A percentile compares a stretch with the other conserved stretches of the same genome.
Evolutionary conservation across 768 basidiomycete genomes (phyloP).

Genomic region (Leucosporidium creatinivorum): DNA sequence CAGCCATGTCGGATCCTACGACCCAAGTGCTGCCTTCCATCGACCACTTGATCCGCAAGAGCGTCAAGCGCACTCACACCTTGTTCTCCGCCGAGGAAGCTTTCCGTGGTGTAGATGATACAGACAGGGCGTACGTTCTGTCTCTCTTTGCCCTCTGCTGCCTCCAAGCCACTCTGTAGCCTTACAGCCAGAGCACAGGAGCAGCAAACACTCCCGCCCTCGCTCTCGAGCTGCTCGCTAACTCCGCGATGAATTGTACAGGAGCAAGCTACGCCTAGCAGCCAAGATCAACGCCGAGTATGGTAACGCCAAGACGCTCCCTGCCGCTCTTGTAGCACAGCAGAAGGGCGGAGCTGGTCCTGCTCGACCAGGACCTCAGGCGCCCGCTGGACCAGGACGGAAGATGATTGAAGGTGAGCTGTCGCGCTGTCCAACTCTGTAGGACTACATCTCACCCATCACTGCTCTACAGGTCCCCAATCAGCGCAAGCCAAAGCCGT

Average conservation of each 20-base stretch:
- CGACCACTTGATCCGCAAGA: slow-evolving; percentile 28
- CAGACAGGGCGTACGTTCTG: neutral
- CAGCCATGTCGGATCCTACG: no score
- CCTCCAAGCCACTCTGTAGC: neutral
- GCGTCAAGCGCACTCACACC: slow-evolving; percentile 29
- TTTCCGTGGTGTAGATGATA: slow-evolving; percentile 16
- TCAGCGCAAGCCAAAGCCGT: neutral
- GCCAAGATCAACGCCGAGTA: slow-evolving; percentile 89
- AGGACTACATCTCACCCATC: slow-evolving; percentile 42
- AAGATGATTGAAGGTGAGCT: slow-evolving; percentile 34
- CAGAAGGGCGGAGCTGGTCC: slow-evolving; percentile 71
- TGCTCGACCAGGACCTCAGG: slow-evolving; percentile 44
- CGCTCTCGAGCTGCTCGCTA: no score
- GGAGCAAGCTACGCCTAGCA: slow-evolving; percentile 50
- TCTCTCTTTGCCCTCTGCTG: neutral
- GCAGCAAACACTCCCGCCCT: neutral
- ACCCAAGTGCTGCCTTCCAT: slow-evolving; percentile 6
- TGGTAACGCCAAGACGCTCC: slow-evolving; percentile 73
- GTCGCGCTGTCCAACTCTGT: slow-evolving; percentile 16
- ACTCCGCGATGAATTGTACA: neutral
- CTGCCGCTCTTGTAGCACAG: slow-evolving; percentile 68
- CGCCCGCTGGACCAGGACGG: slow-evolving; percentile 9
- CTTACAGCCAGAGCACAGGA: neutral
- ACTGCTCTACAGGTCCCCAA: slow-evolving; percentile 22
- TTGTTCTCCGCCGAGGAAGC: slow-evolving; percentile 30